Evolutionary conservation across 805 yeast genomes (phyloP), one percentile per base, ranked within the genome.

Genomic region (Nakazawaea anatomiae): DNA sequence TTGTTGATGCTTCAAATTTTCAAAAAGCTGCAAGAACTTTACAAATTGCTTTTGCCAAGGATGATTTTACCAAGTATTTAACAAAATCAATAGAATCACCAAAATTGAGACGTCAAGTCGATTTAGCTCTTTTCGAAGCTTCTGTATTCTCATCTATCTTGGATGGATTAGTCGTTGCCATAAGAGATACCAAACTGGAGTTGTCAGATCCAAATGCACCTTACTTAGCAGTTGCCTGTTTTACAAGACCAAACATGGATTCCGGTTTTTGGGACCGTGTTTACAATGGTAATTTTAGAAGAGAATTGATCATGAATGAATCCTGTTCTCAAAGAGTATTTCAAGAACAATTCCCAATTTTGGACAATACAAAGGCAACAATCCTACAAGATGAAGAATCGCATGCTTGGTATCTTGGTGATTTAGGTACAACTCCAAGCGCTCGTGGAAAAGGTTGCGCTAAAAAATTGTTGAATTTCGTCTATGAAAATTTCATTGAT

Each of bases 391-490:
- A 70, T 4, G 66, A 68, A 14, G 64, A 62, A 45, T 65, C 63
- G 43, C 60, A 68, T 42, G 64, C 79, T 48, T 81, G 85, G 85
- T 81, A 81, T 60, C 68, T 81, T 54, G 71, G 76, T 44, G 85
- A 81, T 60, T 69, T 81, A 48, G 85, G 85, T 41, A 79, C 82
- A 28, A 67, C 77, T 42, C 82, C 83, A 6, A 62, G 72, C 40
- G 81, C 81, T 66, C 69, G 82, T 59, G 85, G 86, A 48, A 77
- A 76, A 58, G 84, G 85, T 27, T 70, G 78, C 56, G 82, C 83
- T 36, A 70, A 79, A 59, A 65, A 71, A 53, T 66, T 81, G 53
- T 66, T 80, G 47, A 76, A 79, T 54, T 72, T 70, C 60, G 79
- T 76, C 48, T 68, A 78, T 50, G 74, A 75, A 41, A 69, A 75